phyloP scores from a whole-genome alignment of 192 early-diverging fungal species.

The Backusella luteola region DNA sequence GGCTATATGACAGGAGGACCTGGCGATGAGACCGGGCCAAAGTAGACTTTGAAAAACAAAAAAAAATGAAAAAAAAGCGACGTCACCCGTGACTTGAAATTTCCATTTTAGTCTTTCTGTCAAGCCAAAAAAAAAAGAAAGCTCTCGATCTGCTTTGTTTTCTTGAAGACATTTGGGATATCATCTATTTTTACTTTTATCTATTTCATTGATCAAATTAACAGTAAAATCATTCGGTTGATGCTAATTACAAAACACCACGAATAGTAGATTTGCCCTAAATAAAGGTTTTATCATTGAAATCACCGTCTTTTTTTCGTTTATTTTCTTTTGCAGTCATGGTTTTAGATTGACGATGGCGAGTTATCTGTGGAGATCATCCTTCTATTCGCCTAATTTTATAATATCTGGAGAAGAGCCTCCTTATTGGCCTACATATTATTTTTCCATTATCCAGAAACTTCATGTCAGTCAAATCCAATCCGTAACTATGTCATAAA shows the following conservation, averaged over 20 bases:
- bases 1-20: slow-evolving; percentile 10
- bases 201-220: no score
- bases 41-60: slow-evolving; percentile 1
- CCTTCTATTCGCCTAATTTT: neutral
- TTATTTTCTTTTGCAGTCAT: neutral
- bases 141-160: neutral
- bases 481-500: neutral
- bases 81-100: slow-evolving; percentile 1
- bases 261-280: neutral
- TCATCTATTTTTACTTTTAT: no score
- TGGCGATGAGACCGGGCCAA: slow-evolving; percentile 1
- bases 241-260: neutral
- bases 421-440: neutral
- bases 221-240: no score
- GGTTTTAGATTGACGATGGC: neutral
- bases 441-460: neutral
- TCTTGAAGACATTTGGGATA: neutral
- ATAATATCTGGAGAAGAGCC: neutral
- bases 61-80: neutral
- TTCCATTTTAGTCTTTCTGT: neutral
- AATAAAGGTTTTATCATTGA: neutral
- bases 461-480: neutral
- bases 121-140: neutral
- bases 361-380: neutral
- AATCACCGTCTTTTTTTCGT: neutral